These are phyloP conservation scores for Hymenoscyphus scutula DNA, from an alignment of 2,329 filamentous ascomycete species.

Conservation along the genomic window DNA sequence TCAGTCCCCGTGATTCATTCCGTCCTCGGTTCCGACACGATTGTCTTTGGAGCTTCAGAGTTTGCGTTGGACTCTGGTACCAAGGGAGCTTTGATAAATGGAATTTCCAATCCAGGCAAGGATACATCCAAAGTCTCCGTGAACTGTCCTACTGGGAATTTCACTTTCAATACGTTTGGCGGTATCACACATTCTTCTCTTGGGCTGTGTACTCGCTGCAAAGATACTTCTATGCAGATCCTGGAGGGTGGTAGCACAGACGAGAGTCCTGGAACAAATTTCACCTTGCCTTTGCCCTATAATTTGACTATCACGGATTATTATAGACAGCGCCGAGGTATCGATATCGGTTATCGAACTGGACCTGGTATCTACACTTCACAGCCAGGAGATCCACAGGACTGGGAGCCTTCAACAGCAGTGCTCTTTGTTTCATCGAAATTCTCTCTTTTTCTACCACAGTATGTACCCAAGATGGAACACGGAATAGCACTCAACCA, in stretches of 20 bases:
- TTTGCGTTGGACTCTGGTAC: slow-evolving; percentile 1
- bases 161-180: not conserved
- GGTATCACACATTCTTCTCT: slow-evolving; percentile 6
- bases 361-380: too few relatives aligned
- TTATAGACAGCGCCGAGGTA: too few relatives aligned
- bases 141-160: slow-evolving; percentile 5
- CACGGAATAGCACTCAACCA: not conserved
- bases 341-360: too few relatives aligned
- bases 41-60: not conserved
- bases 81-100: not conserved
- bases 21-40: not conserved
- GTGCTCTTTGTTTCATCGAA: not conserved
- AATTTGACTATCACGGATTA: too few relatives aligned
- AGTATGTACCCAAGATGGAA: not conserved
- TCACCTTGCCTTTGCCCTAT: too few relatives aligned
- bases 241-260: not conserved
- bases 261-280: not conserved
- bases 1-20: not conserved
- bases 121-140: not conserved
- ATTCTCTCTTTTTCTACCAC: not conserved
- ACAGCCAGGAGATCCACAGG: not conserved
- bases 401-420: not conserved
- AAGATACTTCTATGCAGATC: not conserved
- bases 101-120: not conserved
- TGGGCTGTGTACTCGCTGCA: slow-evolving; percentile 7